Conservation (phyloP, 306 rosid species). For the Glycine latifolia region DNA sequence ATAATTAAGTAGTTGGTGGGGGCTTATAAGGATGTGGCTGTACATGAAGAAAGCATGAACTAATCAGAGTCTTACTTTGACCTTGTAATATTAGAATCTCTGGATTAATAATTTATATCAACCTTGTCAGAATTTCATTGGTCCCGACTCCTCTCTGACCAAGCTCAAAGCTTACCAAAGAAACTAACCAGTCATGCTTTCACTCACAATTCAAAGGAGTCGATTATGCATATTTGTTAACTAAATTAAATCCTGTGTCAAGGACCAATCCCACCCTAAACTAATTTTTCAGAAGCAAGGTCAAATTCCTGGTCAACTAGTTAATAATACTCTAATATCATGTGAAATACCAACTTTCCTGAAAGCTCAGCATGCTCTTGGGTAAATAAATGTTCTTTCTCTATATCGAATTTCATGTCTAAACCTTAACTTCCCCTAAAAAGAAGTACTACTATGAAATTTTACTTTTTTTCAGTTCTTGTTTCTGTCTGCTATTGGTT, state of each 20-base stretch:
- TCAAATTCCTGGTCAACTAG: not conserved
- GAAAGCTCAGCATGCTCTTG: not conserved
- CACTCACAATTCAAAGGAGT: not conserved
- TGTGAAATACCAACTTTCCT: not conserved
- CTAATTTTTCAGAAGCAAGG: not conserved
- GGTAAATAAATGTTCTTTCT: not conserved
- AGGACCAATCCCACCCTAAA: not conserved
- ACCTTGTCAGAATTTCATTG: not conserved
- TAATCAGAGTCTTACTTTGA: not conserved
- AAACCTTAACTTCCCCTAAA: not conserved
- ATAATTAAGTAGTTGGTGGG: slow-evolving; percentile 21
- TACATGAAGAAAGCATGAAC: slow-evolving; percentile 13
- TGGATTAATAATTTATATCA: not conserved
- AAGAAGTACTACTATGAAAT: not conserved
- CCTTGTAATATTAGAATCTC: not conserved
- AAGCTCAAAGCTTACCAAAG: not conserved
- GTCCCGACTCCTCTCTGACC: not conserved
- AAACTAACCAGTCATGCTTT: not conserved
- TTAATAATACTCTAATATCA: not conserved
- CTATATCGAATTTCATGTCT: not conserved
- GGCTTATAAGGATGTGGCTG: not conserved
- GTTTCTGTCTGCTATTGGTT: not conserved
- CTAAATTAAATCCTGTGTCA: not conserved
- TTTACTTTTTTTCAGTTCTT: not conserved
- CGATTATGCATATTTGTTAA: not conserved